Evolutionary conservation across 345 rosid species (phyloP).

Genomic region (Theobroma cacao): DNA sequence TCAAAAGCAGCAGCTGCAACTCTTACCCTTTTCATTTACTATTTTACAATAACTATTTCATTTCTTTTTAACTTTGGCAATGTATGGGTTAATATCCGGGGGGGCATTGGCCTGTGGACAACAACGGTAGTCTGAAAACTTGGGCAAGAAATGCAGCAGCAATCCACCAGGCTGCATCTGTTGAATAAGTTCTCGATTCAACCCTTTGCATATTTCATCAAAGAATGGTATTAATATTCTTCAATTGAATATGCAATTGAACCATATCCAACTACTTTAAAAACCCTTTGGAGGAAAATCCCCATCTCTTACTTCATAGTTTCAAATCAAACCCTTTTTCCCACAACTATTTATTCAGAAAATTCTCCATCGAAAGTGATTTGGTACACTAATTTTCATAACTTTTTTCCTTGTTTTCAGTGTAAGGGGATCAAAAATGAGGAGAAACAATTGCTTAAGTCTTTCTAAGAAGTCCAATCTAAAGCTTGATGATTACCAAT

Average conservation of each 20-base stretch:
- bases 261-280: too few relatives aligned
- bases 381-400: too few relatives aligned
- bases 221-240: too few relatives aligned
- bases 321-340: not conserved
- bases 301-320: not conserved
- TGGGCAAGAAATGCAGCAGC: not conserved
- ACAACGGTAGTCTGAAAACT: not conserved
- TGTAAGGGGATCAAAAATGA: not conserved
- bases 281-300: not conserved
- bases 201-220: too few relatives aligned
- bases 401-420: not conserved
- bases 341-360: not conserved
- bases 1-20: not conserved
- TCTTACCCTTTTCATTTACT: not conserved
- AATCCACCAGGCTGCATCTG: too few relatives aligned
- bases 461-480: not conserved
- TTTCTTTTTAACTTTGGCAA: not conserved
- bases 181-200: too few relatives aligned
- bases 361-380: not conserved
- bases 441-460: not conserved
- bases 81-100: not conserved
- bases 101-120: not conserved
- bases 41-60: not conserved
- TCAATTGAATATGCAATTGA: too few relatives aligned
- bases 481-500: not conserved